phyloP scores from a whole-genome alignment of 441 rosid species.

The Biscutella laevigata region DNA sequence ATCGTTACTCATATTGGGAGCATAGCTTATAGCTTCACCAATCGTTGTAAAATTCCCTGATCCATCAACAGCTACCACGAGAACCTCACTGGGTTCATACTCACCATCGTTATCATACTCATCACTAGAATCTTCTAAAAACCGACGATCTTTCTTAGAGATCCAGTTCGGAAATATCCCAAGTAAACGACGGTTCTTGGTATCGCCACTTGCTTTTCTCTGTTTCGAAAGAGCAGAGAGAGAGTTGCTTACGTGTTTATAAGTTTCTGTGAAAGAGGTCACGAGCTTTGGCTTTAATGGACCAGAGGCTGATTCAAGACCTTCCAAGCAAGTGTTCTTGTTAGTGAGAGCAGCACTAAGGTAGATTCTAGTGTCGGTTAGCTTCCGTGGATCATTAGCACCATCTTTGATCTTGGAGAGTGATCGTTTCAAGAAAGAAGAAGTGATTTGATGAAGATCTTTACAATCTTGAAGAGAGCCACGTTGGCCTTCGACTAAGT shows the following conservation, averaged over 20 bases:
- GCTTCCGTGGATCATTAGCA: conserved; percentile 23
- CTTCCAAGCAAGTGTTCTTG: conserved; percentile 81
- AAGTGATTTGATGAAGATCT: conserved; percentile 66
- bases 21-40: conserved; percentile 52
- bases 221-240: conserved; percentile 50
- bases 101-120: conserved; percentile 28
- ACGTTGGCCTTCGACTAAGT: conserved; percentile 51
- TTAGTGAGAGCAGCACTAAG: conserved; percentile 76
- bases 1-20: conserved; percentile 52
- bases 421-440: conserved; percentile 38
- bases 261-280: conserved; percentile 36
- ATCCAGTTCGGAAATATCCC: conserved; percentile 54
- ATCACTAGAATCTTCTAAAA: conserved; percentile 38
- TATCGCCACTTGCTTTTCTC: neutral
- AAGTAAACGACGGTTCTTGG: conserved; percentile 35
- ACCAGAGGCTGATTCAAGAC: conserved; percentile 65
- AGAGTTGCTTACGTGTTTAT: conserved; percentile 67
- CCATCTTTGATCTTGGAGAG: conserved; percentile 33
- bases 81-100: conserved; percentile 40
- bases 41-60: conserved; percentile 58
- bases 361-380: conserved; percentile 53
- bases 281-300: conserved; percentile 42
- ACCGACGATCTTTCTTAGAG: conserved; percentile 35
- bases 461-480: conserved; percentile 67
- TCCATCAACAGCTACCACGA: conserved; percentile 66